These are phyloP conservation scores for Cercospora zeae-maydis DNA, from an alignment of 2,329 filamentous ascomycete species.

Conservation along the genomic window DNA sequence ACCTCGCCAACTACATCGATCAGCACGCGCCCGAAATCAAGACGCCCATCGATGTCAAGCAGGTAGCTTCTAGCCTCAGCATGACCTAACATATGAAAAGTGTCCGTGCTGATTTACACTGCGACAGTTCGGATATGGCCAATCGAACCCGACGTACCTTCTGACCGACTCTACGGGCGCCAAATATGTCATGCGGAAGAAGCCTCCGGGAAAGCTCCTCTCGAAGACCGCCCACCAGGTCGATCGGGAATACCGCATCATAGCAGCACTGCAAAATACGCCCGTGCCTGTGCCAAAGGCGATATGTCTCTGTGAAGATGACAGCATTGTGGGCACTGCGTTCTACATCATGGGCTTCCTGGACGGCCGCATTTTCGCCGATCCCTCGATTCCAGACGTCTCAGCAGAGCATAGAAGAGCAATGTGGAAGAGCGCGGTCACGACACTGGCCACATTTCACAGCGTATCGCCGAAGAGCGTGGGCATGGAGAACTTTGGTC, in stretches of 20 bases:
- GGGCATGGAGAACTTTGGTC: slow-evolving; percentile 70
- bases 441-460: slow-evolving; percentile 82
- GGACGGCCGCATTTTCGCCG: slow-evolving; percentile 88
- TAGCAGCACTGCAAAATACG: slow-evolving; percentile 73
- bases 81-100: background rate
- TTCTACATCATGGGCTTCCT: slow-evolving; percentile 99
- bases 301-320: slow-evolving; percentile 82
- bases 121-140: slow-evolving; percentile 85
- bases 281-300: slow-evolving; percentile 82
- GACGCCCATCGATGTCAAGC: slow-evolving; percentile 80
- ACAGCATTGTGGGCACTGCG: slow-evolving; percentile 73
- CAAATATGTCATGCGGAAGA: slow-evolving; percentile 91
- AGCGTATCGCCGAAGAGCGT: slow-evolving; percentile 63
- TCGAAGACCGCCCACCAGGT: slow-evolving; percentile 95
- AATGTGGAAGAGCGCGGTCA: slow-evolving; percentile 83
- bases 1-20: slow-evolving; percentile 74
- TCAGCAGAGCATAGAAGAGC: slow-evolving; percentile 64
- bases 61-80: slow-evolving; percentile 53
- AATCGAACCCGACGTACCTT: slow-evolving; percentile 96
- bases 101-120: background rate
- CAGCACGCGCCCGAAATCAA: slow-evolving; percentile 78
- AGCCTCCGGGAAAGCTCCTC: slow-evolving; percentile 89
- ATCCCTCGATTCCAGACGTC: slow-evolving; percentile 74
- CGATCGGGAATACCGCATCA: slow-evolving; percentile 89
- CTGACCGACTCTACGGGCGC: slow-evolving; percentile 67